A percentile compares a stretch with the other conserved stretches of the same genome.
phyloP scores from a whole-genome alignment of 306 rosid species.

The Trifolium fragiferum region DNA sequence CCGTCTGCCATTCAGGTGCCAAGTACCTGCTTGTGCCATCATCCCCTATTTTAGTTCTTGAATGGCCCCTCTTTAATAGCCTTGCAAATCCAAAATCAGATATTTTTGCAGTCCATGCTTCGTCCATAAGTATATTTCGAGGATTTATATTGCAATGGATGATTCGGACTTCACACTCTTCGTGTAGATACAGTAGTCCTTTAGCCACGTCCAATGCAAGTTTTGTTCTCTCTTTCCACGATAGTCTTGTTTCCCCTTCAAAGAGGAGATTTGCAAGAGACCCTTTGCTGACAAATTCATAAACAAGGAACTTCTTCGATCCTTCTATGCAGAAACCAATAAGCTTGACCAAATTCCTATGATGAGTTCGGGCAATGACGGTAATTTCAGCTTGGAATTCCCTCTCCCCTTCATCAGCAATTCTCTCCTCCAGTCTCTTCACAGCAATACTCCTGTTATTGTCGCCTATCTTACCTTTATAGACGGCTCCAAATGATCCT shows the following conservation, averaged over 20 bases:
- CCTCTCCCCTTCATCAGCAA: slow-evolving; percentile 42
- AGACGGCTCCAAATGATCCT: slow-evolving; percentile 48
- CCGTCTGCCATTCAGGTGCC: slow-evolving; percentile 51
- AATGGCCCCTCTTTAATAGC: slow-evolving; percentile 8
- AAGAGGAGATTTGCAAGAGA: slow-evolving; percentile 48
- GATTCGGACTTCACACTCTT: slow-evolving; percentile 45
- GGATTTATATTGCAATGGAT: slow-evolving; percentile 55
- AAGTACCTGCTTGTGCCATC: slow-evolving; percentile 28
- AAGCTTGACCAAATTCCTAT: slow-evolving; percentile 48
- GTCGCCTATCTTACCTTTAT: slow-evolving; percentile 32
- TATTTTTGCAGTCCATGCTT: slow-evolving; percentile 46
- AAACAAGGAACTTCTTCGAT: slow-evolving; percentile 44
- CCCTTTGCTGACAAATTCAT: slow-evolving; percentile 51
- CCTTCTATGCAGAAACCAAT: slow-evolving; percentile 54
- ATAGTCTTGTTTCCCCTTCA: neutral
- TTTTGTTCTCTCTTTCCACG: slow-evolving; percentile 36
- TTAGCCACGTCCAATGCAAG: slow-evolving; percentile 44
- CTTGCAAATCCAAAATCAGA: slow-evolving; percentile 55
- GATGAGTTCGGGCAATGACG: slow-evolving; percentile 51
- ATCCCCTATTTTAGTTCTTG: slow-evolving; percentile 10
- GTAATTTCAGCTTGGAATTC: slow-evolving; percentile 48
- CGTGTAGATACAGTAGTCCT: slow-evolving; percentile 51
- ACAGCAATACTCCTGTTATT: slow-evolving; percentile 41
- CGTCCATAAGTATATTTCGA: slow-evolving; percentile 52
- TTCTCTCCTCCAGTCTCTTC: slow-evolving; percentile 43